These are phyloP conservation scores for Hypoxylon sp. DNA, from an alignment of 2,329 filamentous ascomycete species.

Conservation along the genomic window DNA sequence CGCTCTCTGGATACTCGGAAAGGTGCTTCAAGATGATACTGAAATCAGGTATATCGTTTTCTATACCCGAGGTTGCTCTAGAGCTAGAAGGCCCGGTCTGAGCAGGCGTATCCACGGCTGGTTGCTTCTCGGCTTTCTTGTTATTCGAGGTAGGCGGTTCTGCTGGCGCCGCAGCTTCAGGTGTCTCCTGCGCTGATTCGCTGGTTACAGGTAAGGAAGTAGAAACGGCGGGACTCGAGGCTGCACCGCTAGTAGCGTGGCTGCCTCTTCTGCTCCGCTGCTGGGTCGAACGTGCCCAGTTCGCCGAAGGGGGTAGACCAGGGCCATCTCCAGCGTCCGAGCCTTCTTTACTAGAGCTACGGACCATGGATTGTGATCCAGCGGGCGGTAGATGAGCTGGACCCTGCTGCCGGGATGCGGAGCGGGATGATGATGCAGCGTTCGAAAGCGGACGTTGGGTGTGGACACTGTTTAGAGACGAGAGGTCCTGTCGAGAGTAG, in stretches of 20 bases:
- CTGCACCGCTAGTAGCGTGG: slow-evolving; percentile 82
- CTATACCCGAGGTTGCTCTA: slow-evolving; percentile 17
- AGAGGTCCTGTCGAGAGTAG: slow-evolving; percentile 93
- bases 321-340: slow-evolving; percentile 83
- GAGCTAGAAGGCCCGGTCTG: slow-evolving; percentile 18
- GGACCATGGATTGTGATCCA: slow-evolving; percentile 74
- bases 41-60: slow-evolving; percentile 45
- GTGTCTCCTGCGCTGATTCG: slow-evolving; percentile 63
- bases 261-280: slow-evolving; percentile 79
- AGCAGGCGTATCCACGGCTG: slow-evolving; percentile 32
- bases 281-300: slow-evolving; percentile 83
- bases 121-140: slow-evolving; percentile 50
- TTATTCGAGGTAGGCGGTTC: slow-evolving; percentile 49
- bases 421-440: slow-evolving; percentile 65
- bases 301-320: slow-evolving; percentile 92
- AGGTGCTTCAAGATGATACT: slow-evolving; percentile 46
- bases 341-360: slow-evolving; percentile 83
- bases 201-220: slow-evolving; percentile 67
- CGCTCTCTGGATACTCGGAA: slow-evolving; percentile 53
- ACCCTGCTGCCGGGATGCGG: slow-evolving; percentile 66
- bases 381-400: slow-evolving; percentile 55
- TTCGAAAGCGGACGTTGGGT: slow-evolving; percentile 77
- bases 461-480: slow-evolving; percentile 91
- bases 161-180: slow-evolving; percentile 54
- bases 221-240: slow-evolving; percentile 84